Base-by-base conservation (phyloP, 1,284 basidiomycete species). In the Trametes versicolor region DNA sequence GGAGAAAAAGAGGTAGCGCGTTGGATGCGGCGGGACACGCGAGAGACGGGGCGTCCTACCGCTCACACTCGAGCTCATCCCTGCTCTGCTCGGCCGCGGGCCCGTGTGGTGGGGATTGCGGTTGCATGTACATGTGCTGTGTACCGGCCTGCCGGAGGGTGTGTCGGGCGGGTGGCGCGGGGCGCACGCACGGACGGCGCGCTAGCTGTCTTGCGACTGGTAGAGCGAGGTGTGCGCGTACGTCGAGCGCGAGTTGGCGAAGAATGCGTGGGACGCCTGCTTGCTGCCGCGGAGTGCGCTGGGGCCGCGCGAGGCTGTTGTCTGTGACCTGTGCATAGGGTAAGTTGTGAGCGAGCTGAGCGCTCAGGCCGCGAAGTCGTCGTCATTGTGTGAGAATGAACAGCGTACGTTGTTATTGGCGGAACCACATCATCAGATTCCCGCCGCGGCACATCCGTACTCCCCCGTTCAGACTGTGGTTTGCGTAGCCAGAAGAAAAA, bases 181-280 rank as follows among this genome's bases (percentile, higher is more conserved):
- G 25, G 48, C 7, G 19, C 27, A 13, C 32, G 29, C 12, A 45
- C 4, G 36, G 27, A 34, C 34, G 29, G 12, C 13, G 45, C 19
- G 7, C 23, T 43, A 58, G 51, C 62, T 53, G 41, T 51, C 59
- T 36, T 51, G 67, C 7, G 63, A 65, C 21, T 63, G 53, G 51
- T 50, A 68, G 29, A 68, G 59, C n/a, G 64, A 61, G 21, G 67
- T 61, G 15, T 68, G 61, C 37, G 67, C 67, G 36, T 68, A 68
- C 19, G 67, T 68, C 47, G 67, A 63, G 17, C 64, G 63, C 34
- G 67, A 65, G 21, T 63, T 52, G 17, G 58, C 62, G 25, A 62
- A 56, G 47, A 53, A 62, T 27, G 36, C 37, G 6, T 43, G 17
- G 1, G 41, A 23, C 2, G 21, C 21, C 12, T 23, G 25, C 43